These are phyloP conservation scores for Neotropicomus parvogracilis DNA, from an alignment of 1,284 basidiomycete genomes.

Conservation along the genomic window DNA sequence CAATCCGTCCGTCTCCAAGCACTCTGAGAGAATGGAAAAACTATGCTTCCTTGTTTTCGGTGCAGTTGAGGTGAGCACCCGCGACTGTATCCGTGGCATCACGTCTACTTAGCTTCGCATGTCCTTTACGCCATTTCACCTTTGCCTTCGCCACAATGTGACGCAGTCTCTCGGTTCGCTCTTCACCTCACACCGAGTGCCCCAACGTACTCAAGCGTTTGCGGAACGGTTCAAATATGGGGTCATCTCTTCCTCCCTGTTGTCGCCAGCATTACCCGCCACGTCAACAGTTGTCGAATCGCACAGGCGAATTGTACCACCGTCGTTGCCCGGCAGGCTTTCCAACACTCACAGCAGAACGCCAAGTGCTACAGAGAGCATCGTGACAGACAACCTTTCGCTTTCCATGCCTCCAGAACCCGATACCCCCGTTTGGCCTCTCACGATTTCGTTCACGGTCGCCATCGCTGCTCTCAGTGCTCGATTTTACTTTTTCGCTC, in stretches of 20 bases:
- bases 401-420: slow-evolving; percentile 28
- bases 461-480: slow-evolving; percentile 45
- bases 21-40: slow-evolving; percentile 28
- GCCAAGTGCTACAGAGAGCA: slow-evolving; percentile 36
- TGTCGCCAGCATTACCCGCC: slow-evolving; percentile 48
- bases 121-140: not conserved
- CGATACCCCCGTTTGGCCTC: slow-evolving; percentile 37
- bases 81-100: slow-evolving; percentile 9
- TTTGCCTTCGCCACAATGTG: slow-evolving; percentile 8
- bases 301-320: slow-evolving; percentile 32
- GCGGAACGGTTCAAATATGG: slow-evolving; percentile 81
- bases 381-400: slow-evolving; percentile 23
- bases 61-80: slow-evolving; percentile 26
- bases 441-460: slow-evolving; percentile 39
- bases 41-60: slow-evolving; percentile 25
- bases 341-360: slow-evolving; percentile 36
- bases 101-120: slow-evolving; percentile 12
- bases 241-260: slow-evolving; percentile 76
- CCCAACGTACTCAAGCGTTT: slow-evolving; percentile 44
- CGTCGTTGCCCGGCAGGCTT: slow-evolving; percentile 46
- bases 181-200: slow-evolving; percentile 20
- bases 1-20: slow-evolving; percentile 13
- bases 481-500: slow-evolving; percentile 45
- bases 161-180: slow-evolving; percentile 34
- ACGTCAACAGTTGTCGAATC: slow-evolving; percentile 31